phyloP scores from a whole-genome alignment of 257 asterid genomes.

The Solanum bulbocastanum region DNA sequence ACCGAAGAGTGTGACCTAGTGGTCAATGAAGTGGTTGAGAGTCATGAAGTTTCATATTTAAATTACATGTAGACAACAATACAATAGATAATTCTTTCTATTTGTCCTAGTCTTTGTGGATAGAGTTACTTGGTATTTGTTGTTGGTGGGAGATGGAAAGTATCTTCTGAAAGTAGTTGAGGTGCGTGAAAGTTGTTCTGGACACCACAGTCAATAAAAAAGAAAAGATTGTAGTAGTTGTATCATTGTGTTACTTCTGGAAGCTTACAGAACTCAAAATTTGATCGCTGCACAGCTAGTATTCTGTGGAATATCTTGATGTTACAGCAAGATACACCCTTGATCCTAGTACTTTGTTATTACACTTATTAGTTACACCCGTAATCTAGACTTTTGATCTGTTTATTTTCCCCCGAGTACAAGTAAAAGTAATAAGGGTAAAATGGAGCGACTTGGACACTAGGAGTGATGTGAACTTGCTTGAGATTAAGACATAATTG shows the following conservation, averaged over 20 bases:
- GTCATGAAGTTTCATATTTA: too few relatives aligned
- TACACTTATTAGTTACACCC: not conserved
- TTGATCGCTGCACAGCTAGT: not conserved
- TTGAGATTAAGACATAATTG: not conserved
- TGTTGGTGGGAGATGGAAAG: too few relatives aligned
- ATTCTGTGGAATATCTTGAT: not conserved
- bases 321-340: not conserved
- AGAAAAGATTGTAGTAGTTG: not conserved
- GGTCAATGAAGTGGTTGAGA: too few relatives aligned
- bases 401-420: not conserved
- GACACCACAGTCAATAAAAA: too few relatives aligned
- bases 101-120: too few relatives aligned
- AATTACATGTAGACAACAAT: too few relatives aligned
- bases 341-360: not conserved
- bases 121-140: too few relatives aligned
- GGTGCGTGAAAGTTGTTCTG: too few relatives aligned
- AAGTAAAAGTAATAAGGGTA: not conserved
- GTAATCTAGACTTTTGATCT: not conserved
- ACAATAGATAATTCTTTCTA: too few relatives aligned
- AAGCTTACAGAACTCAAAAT: not conserved
- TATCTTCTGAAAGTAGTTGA: too few relatives aligned
- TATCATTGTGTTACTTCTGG: not conserved
- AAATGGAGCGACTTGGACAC: not conserved
- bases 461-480: not conserved
- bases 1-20: too few relatives aligned